A percentile compares a stretch with the other conserved stretches of the same genome.
phyloP scores from a whole-genome alignment of 768 basidiomycete genomes.

The Jaapia argillacea region DNA sequence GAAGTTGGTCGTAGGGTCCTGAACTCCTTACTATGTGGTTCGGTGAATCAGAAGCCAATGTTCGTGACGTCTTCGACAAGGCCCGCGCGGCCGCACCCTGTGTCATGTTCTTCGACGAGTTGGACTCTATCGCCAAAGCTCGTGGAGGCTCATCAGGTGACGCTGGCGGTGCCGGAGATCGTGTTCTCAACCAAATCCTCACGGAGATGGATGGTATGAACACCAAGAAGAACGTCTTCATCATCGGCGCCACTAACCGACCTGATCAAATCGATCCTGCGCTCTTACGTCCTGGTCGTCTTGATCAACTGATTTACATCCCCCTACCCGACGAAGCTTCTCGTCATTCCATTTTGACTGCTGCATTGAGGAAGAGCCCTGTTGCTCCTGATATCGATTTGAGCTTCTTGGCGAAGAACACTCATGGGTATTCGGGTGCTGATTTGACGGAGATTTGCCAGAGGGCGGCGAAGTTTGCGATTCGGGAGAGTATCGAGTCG shows the following conservation, averaged over 20 bases:
- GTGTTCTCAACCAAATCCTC: conserved; percentile 93
- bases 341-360: conserved; percentile 85
- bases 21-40: conserved; percentile 99
- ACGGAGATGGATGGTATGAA: conserved; percentile 99
- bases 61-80: conserved; percentile 99
- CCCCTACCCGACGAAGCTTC: conserved; percentile 93
- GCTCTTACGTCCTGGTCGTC: conserved; percentile 91
- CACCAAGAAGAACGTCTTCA: conserved; percentile 98
- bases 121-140: conserved; percentile 97
- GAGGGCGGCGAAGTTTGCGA: conserved; percentile 93
- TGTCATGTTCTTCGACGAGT: conserved; percentile 99
- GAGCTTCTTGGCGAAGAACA: conserved; percentile 77
- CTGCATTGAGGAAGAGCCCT: conserved; percentile 87
- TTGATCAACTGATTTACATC: conserved; percentile 99
- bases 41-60: conserved; percentile 99
- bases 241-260: conserved; percentile 94
- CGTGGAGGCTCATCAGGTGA: conserved; percentile 83
- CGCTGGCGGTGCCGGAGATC: conserved; percentile 93
- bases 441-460: conserved; percentile 99
- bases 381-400: conserved; percentile 78
- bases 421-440: conserved; percentile 98
- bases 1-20: too few species aligned
- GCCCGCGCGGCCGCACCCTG: conserved; percentile 98
- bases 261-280: conserved; percentile 95
- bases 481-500: conserved; percentile 88